Base-by-base conservation (phyloP, 2,329 filamentous ascomycete genomes). In the Microcera coccophila region DNA sequence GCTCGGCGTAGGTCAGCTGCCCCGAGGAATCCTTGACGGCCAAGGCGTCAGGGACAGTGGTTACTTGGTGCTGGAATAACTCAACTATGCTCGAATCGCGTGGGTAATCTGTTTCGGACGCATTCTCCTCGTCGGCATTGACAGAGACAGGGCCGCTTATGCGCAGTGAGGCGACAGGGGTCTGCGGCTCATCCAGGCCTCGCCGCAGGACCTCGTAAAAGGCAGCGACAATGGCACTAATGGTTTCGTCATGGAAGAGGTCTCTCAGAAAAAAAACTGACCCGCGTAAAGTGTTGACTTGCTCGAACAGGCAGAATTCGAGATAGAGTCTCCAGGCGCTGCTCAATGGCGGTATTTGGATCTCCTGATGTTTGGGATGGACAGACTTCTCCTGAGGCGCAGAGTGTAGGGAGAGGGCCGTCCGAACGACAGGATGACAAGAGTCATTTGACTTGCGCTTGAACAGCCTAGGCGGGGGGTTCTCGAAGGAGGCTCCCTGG, bases 401-500 rank as follows among this genome's bases (percentile, higher is more conserved):
- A 2, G 49, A 44, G 18, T 58, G 52, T 2, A 58, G 19, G 1
- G 50, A 44, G 32, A 59, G 55, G 3, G 39, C 22, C 3, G 53
- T 36, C 33, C 53, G 54, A 3, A 50, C 49, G 1, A 57, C 7
- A 1, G 52, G 47, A 10, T 57, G 37, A 1, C 45, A 42, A 0
- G 53, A 50, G 2, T 50, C 19, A 14, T 57, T 45, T 32, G 45
- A 26, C 2, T 36, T 32, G 4, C 18, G 35, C 9, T 46, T 21
- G n/a, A n/a, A n/a, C 1, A 58, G 28, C 15, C 24, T 36, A 1
- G 50, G 43, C 5, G 54, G 53, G 10, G 58, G 47, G 1, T 31
- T 28, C 26, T 58, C 54, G 18, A 57, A 59, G 2, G 58, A 50
- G 4, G 56, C 48, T 12, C 55, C 51, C 21, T 60, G 57, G 9